Base-by-base conservation (phyloP, 257 asterid genomes). In the Przewalskia tangutica region DNA sequence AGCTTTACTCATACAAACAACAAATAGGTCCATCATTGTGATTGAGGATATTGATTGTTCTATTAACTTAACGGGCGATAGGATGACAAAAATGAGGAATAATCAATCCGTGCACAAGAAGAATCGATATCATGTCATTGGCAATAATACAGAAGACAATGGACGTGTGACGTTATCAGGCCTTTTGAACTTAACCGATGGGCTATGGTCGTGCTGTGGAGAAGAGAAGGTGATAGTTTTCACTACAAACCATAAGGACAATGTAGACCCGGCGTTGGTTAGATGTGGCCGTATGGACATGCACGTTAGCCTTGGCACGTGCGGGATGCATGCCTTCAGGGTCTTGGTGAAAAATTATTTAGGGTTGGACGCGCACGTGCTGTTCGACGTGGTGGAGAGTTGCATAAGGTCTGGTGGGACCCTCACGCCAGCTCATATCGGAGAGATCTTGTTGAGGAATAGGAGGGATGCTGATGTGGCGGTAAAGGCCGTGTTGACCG, bases 261-360 rank as follows among this genome's bases (percentile, higher is more conserved):
- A 77, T 11, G 89, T 89, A 2, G 94, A 89, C 68, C 92, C 90
- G 36, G 92, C 94, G 77, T 88, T 88, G 0, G 87, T 91, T 40
- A 84, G 92, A 66, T 84, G 89, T 51, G 94, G 94, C 42, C 89
- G 94, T 36, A 89, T 91, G 94, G 94, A 91, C 83, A 87, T 91
- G 63, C 93, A 89, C 82, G 86, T 91, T 73, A 86, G 89, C 90
- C 89, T 90, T 11, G 91, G 90, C 89, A 84, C 92, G 77, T 90
- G 94, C 78, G 90, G 94, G 20, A 68, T 77, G 85, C 90, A 86
- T 73, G 92, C 94, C 4, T 83, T 90, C 77, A 90, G 59, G 83
- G 82, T 86, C 44, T 34, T 90, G 85, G 90, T 82, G 87, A 86
- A 86, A 88, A 90, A 86, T 85, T 90, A 90, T 87, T 8, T 90